A percentile compares a stretch with the other conserved stretches of the same genome.
These are phyloP conservation scores for Quercus phellos DNA, from an alignment of 331 rosid species.

Conservation along the genomic window DNA sequence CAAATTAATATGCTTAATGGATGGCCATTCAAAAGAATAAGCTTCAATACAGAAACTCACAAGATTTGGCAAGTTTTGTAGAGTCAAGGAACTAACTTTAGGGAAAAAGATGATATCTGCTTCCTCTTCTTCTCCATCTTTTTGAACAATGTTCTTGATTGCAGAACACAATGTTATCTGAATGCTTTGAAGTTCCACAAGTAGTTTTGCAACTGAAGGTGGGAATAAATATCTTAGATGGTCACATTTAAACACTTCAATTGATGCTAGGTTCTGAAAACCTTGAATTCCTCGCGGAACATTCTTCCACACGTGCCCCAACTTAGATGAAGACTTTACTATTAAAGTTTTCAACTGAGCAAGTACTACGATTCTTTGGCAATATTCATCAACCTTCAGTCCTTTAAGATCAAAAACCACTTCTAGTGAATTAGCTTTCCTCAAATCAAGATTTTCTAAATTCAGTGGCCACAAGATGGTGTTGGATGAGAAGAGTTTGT, in stretches of 20 bases:
- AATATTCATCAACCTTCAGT: no score
- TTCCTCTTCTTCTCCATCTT: neutral
- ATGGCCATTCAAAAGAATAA: slow-evolving; percentile 1
- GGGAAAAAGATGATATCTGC: no score
- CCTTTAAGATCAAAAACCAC: no score
- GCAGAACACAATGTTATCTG: neutral
- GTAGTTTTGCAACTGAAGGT: neutral
- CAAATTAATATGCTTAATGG: neutral
- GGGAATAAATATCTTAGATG: neutral
- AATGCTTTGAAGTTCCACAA: neutral
- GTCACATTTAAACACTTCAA: neutral
- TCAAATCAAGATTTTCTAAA: no score
- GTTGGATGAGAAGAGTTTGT: no score
- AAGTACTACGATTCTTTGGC: neutral
- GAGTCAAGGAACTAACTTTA: no score
- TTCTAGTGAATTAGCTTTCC: no score
- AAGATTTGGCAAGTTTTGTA: neutral
- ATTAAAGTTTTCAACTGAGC: no score
- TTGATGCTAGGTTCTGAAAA: neutral
- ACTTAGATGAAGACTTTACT: fast-evolving
- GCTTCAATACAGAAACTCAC: neutral
- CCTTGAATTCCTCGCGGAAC: neutral
- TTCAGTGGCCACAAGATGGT: no score
- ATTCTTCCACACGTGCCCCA: no score
- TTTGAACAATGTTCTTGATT: neutral